These are phyloP conservation scores for Hirsutella rhossiliensis DNA, from an alignment of 2,329 filamentous ascomycete genomes.

Conservation along the genomic window DNA sequence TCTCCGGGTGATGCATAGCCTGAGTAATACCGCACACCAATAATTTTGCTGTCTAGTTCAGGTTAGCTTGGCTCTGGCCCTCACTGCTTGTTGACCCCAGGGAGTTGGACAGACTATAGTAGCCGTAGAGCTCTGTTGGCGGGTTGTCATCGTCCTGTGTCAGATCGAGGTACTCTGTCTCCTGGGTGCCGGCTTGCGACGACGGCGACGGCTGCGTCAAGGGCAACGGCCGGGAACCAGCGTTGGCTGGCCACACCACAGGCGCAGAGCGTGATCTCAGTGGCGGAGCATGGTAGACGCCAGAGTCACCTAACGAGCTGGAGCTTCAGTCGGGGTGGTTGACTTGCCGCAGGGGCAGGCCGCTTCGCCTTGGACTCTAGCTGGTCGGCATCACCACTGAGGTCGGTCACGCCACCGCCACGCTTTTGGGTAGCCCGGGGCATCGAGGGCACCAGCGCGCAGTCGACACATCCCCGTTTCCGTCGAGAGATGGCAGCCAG, in stretches of 20 bases:
- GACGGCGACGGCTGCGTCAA: not conserved
- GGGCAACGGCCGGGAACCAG: not conserved
- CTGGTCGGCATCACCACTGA: constrained; percentile 7
- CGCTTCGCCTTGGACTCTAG: constrained; percentile 13
- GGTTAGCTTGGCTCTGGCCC: not conserved
- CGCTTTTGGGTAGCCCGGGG: too few relatives aligned
- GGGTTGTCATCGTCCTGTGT: constrained; percentile 31
- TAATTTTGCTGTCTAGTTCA: constrained; percentile 31
- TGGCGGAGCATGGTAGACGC: too few relatives aligned
- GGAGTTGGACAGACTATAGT: constrained; percentile 19
- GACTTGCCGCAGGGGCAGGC: constrained; percentile 8
- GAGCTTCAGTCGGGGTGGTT: not conserved
- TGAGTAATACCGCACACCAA: constrained; percentile 46
- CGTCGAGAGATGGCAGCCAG: too few relatives aligned
- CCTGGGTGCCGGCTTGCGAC: constrained; percentile 6
- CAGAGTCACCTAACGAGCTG: too few relatives aligned
- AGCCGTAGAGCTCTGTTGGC: constrained; percentile 33
- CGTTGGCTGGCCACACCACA: too few relatives aligned
- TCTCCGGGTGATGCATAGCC: constrained; percentile 52
- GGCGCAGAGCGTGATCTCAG: too few relatives aligned
- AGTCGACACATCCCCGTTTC: too few relatives aligned
- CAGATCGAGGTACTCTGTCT: constrained; percentile 28
- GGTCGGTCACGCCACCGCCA: too few relatives aligned
- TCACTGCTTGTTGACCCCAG: too few relatives aligned
- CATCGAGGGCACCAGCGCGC: too few relatives aligned